Conservation (phyloP, 345 rosid genomes). For the Rhizophora apiculata region DNA sequence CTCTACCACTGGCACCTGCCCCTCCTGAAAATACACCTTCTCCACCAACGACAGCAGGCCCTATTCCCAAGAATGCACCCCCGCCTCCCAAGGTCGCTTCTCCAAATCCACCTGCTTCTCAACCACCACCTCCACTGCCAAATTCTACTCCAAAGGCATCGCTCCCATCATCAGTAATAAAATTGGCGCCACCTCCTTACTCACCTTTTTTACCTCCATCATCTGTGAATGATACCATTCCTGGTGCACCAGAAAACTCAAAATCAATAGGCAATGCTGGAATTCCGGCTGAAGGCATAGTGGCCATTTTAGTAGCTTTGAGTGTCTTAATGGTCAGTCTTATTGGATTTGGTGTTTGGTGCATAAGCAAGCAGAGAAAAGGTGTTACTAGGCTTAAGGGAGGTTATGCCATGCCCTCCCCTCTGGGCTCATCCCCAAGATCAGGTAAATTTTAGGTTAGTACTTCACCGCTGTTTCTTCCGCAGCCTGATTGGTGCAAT, state of each 20-base stretch:
- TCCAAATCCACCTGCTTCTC: constrained; percentile 27
- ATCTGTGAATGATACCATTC: constrained; percentile 21
- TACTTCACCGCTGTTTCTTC: constrained; percentile 9
- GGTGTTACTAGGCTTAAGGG: constrained; percentile 42
- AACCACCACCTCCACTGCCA: constrained; percentile 39
- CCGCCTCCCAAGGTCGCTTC: constrained; percentile 24
- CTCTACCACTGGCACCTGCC: constrained; percentile 27
- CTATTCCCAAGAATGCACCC: constrained; percentile 30
- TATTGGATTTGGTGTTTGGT: constrained; percentile 53
- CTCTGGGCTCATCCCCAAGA: constrained; percentile 45
- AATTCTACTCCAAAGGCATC: constrained; percentile 35
- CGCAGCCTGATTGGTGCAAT: neutral
- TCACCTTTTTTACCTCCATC: neutral
- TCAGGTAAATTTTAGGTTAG: constrained; percentile 46
- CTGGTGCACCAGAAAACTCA: constrained; percentile 35
- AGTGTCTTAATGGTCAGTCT: constrained; percentile 56
- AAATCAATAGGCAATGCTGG: constrained; percentile 24
- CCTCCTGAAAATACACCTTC: constrained; percentile 35
- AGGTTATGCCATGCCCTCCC: constrained; percentile 65
- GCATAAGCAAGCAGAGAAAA: constrained; percentile 55
- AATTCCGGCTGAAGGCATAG: constrained; percentile 39
- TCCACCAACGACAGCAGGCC: constrained; percentile 28
- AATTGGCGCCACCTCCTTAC: constrained; percentile 39
- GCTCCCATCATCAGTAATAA: constrained; percentile 36
- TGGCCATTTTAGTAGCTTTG: constrained; percentile 51